These are phyloP conservation scores for Nepenthes gracilis DNA, from an alignment of 148 eudicot genomes.

Conservation along the genomic window DNA sequence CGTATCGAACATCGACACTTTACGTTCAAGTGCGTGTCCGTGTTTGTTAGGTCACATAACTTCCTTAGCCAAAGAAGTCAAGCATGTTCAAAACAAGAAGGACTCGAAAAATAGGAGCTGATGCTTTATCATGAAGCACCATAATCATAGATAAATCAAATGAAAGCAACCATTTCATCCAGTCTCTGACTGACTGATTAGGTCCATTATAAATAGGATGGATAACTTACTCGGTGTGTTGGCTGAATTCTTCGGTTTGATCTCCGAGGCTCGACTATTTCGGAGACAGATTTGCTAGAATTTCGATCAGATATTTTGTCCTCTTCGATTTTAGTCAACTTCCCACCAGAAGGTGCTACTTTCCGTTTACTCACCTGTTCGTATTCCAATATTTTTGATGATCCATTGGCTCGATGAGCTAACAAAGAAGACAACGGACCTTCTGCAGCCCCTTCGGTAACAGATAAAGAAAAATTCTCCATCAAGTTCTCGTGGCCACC, in stretches of 20 bases:
- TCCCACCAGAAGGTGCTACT: conserved; percentile 30
- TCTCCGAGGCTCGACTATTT: conserved; percentile 67
- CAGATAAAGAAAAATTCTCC: conserved; percentile 11
- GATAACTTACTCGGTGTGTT: conserved; percentile 67
- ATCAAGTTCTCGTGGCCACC: neutral
- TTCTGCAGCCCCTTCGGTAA: conserved; percentile 28
- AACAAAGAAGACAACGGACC: conserved; percentile 55
- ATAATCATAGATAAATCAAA: too few relatives aligned
- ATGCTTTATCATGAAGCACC: too few relatives aligned
- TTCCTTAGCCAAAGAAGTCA: too few relatives aligned
- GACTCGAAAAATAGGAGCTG: too few relatives aligned
- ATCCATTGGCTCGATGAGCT: conserved; percentile 23
- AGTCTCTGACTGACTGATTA: too few relatives aligned
- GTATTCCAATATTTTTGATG: conserved; percentile 27
- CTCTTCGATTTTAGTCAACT: conserved; percentile 35
- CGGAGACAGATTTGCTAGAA: conserved; percentile 23
- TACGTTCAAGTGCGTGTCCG: too few relatives aligned
- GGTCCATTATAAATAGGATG: too few relatives aligned
- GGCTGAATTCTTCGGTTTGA: conserved; percentile 94
- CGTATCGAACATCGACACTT: too few relatives aligned
- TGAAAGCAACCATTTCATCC: too few relatives aligned
- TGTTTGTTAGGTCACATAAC: too few relatives aligned
- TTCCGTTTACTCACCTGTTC: conserved; percentile 29
- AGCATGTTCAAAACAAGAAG: too few relatives aligned
- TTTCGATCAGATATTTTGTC: conserved; percentile 17